A percentile compares a stretch with the other conserved stretches of the same genome.
These are phyloP conservation scores for Pulicaria dysenterica DNA, from an alignment of 129 eudicot species.

Conservation along the genomic window DNA sequence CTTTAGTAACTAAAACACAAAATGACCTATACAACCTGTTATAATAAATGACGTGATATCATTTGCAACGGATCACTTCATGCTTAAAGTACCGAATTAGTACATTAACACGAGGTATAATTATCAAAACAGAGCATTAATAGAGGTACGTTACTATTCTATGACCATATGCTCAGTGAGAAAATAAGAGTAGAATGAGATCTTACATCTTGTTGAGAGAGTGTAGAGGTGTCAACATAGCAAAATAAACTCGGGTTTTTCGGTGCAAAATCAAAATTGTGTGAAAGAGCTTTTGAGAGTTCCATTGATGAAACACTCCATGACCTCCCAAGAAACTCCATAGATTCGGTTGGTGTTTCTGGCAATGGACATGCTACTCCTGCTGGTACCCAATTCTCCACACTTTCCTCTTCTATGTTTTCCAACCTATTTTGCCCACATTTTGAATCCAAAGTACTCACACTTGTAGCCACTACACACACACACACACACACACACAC, in stretches of 20 bases:
- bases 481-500: too few relatives aligned
- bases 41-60: too few relatives aligned
- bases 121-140: too few relatives aligned
- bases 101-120: too few relatives aligned
- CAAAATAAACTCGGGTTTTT: conserved; percentile 24
- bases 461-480: conserved; percentile 49
- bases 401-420: conserved; percentile 67
- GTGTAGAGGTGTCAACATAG: conserved; percentile 24
- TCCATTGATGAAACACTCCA: conserved; percentile 87
- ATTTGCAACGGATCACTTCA: too few relatives aligned
- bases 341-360: conserved; percentile 85
- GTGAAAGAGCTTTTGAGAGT: conserved; percentile 72
- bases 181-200: neutral
- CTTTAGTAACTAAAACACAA: too few relatives aligned
- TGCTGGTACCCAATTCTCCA: conserved; percentile 45
- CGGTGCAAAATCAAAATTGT: conserved; percentile 27
- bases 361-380: conserved; percentile 60
- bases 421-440: conserved; percentile 43
- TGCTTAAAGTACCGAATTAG: too few relatives aligned
- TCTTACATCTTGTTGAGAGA: conserved; percentile 45
- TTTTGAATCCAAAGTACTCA: conserved; percentile 22
- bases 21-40: too few relatives aligned
- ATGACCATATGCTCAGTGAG: neutral
- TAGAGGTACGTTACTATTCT: neutral
- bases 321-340: conserved; percentile 92